Base-by-base conservation (phyloP, 129 eudicot species). In the Centrapalus pauciflorus region DNA sequence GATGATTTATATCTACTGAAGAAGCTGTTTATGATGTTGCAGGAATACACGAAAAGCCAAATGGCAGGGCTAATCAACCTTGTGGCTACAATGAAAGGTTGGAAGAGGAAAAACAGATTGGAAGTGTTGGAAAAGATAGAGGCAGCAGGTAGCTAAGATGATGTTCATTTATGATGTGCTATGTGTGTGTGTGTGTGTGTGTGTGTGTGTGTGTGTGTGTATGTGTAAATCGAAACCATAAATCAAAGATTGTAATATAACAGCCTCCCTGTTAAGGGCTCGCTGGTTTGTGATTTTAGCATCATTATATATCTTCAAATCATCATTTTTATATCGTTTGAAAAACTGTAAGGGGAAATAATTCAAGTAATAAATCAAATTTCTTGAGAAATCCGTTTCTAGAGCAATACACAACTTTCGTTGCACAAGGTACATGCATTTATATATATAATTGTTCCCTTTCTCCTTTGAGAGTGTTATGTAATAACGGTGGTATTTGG, bases 91-190 rank as follows among this genome's bases (percentile, higher is more conserved):
- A 86, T 93, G 96, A 87, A 88, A 74, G 85, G 98, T 5, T 93
- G 98, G 98, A 93, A 86, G 72, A 88, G 96, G 75, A 93, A 88
- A 86, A 88, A 77, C 66, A 83, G 95, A 83, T 71, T 93, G 84
- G 98, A 93, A 71, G 85, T 86, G 65, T 64, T 93, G 69, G 98
- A 93, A 56, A 93, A 93, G 80, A 86, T 93, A 66, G 98, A 84
- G 69, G 73, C 76, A 77, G 64, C 62, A 38, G 69, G 78, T 70
- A 54, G 57, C 61, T 54, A 77, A n/a, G n/a, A 58, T 34, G 66
- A 54, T 58, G 64, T 58, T 76, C 72, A 11, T 19, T 19, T 12
- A 29, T 45, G 43, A 30, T 62, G n/a, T 48, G 56, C 27, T 32
- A 13, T 55, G 55, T 48, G 24, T 48, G 30, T n/a, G 19, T 11